Base-by-base conservation (phyloP, 2,329 filamentous ascomycete genomes). In the Clathrospora elynae region DNA sequence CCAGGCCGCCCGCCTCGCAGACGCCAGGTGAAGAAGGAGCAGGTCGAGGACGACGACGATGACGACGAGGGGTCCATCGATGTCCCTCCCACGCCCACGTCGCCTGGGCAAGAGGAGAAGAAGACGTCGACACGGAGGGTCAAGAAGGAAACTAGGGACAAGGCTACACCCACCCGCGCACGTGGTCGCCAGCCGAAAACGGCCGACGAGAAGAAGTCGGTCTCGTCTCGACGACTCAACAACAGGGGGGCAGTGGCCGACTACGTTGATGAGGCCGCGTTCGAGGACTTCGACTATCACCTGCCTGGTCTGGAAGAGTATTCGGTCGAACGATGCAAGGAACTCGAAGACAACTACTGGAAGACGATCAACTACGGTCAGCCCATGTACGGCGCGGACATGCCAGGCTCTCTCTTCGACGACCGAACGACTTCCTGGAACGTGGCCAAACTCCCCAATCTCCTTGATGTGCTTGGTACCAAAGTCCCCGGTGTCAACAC, bases 401-500 rank as follows among this genome's bases (percentile, higher is more conserved):
- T 99, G 81, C 90, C 91, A 58, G 93, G 93, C 9, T 96, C 92
- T 0, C 80, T 99, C 2, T 99, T 99, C 67, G 85, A 93, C 57
- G 91, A 97, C 30, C 79, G 81, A 2, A 90, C 86, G 2, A 86
- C 88, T 5, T 78, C 77, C 20, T 99, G 93, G 93, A 99, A 99
- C 59, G 83, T 99, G 30, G 93, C 95, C 59, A 95, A 95, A 66
- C 79, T 99, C 19, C 89, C 90, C 9, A 99, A 97, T 58, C 74
- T 99, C 42, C 80, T 99, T 25, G 93, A 99, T 70, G 89, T 96
- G 3, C 78, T 99, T 2, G 93, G 93, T 5, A 92, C 90, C 42
- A 96, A 96, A 59, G 90, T 99, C 6, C 95, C 93, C 3, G 93
- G 93, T 55, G 95, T 99, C 64, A 99, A 99, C 64, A 99, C 92